These are phyloP conservation scores for Casuarina equisetifolia DNA, from an alignment of 306 rosid genomes.

Conservation along the genomic window DNA sequence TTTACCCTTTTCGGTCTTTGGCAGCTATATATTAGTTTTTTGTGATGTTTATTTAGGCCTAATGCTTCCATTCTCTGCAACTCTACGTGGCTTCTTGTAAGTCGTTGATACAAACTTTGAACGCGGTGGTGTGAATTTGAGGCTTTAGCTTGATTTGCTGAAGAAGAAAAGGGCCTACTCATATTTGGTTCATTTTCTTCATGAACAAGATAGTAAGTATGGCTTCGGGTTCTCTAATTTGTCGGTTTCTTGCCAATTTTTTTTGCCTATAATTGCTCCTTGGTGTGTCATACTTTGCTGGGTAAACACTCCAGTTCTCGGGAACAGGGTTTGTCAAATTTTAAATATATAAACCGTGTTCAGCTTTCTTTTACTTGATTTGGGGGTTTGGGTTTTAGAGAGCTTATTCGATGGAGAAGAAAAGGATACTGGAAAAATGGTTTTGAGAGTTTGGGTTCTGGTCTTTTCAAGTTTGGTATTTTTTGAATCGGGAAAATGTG, in stretches of 20 bases:
- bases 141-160: slow-evolving; percentile 48
- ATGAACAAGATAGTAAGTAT: slow-evolving; percentile 33
- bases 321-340: slow-evolving; percentile 31
- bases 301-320: slow-evolving; percentile 1
- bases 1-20: slow-evolving; percentile 12
- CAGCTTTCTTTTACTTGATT: slow-evolving; percentile 7
- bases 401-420: neutral
- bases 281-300: slow-evolving; percentile 2
- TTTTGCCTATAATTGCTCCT: slow-evolving; percentile 7
- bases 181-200: slow-evolving; percentile 31
- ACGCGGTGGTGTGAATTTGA: slow-evolving; percentile 29
- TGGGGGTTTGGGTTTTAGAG: slow-evolving; percentile 7
- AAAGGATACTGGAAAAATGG: neutral
- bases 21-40: slow-evolving; percentile 11
- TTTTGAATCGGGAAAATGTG: neutral
- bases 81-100: slow-evolving; percentile 22
- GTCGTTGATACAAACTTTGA: slow-evolving; percentile 15
- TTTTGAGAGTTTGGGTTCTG: neutral
- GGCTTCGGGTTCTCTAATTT: slow-evolving; percentile 30
- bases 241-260: slow-evolving; percentile 18
- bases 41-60: slow-evolving; percentile 22
- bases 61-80: slow-evolving; percentile 28
- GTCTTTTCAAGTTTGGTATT: neutral
- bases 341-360: slow-evolving; percentile 12
- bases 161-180: slow-evolving; percentile 51